These are phyloP conservation scores for Cutaneotrichosporon sp. DNA, from an alignment of 1,284 basidiomycete species.

Conservation along the genomic window DNA sequence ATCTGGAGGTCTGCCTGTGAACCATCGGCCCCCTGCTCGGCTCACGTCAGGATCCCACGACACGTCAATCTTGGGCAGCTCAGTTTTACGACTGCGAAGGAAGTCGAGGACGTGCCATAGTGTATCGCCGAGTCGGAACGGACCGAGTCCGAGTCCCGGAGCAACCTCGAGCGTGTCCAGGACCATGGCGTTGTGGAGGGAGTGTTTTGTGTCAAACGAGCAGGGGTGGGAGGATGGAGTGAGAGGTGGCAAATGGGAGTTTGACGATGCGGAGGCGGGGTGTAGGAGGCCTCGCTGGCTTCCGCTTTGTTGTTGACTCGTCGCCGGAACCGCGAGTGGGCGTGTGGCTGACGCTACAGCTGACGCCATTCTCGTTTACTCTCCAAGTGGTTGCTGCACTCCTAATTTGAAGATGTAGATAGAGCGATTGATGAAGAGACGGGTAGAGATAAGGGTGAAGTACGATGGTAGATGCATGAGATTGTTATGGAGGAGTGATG, in stretches of 20 bases:
- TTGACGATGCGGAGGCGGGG: neutral
- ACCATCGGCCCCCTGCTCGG: too few species aligned
- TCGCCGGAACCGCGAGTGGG: neutral
- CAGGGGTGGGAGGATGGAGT: neutral
- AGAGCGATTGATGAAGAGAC: too few species aligned
- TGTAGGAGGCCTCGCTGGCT: neutral
- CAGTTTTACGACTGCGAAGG: conserved; percentile 50
- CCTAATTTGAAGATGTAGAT: too few species aligned
- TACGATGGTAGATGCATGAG: too few species aligned
- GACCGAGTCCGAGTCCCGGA: conserved; percentile 70
- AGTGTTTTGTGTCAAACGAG: neutral
- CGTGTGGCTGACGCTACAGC: neutral
- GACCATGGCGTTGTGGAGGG: neutral
- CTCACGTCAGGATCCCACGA: conserved; percentile 70
- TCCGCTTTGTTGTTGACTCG: too few species aligned
- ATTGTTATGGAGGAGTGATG: too few species aligned
- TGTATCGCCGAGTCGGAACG: conserved; percentile 72
- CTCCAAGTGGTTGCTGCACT: too few species aligned
- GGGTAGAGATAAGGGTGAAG: too few species aligned
- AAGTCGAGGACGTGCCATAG: conserved; percentile 73
- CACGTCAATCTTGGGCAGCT: conserved; percentile 74
- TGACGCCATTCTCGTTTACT: too few species aligned
- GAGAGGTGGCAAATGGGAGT: conserved; percentile 2
- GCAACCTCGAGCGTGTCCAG: conserved; percentile 62
- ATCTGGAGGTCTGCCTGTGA: too few species aligned